Conservation (phyloP, 2,329 filamentous ascomycete species). For the Aureobasidium sp. region DNA sequence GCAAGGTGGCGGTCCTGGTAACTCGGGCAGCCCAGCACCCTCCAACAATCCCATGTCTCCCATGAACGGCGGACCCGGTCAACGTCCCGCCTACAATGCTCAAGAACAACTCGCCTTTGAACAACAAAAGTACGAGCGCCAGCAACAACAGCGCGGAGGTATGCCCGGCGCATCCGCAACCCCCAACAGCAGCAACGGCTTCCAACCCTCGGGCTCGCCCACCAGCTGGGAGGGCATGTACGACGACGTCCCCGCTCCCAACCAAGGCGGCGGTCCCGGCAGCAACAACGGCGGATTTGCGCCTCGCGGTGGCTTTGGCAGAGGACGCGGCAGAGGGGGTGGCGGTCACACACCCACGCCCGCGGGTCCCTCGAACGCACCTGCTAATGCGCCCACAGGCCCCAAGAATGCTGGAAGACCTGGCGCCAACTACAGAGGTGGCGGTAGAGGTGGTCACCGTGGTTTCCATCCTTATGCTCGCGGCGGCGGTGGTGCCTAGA, state of each 20-base stretch:
- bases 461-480: constrained; percentile 72
- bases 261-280: constrained; percentile 35
- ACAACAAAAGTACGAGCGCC: constrained; percentile 71
- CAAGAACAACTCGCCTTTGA: constrained; percentile 70
- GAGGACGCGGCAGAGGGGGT: constrained; percentile 35
- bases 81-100: constrained; percentile 53
- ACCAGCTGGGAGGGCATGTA: constrained; percentile 98
- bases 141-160: constrained; percentile 45
- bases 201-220: constrained; percentile 54
- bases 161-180: constrained; percentile 30
- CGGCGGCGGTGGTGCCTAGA: constrained; percentile 17
- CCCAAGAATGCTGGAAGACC: constrained; percentile 92
- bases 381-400: constrained; percentile 82
- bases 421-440: constrained; percentile 88
- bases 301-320: constrained; percentile 33
- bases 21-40: constrained; percentile 20
- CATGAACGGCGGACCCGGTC: constrained; percentile 21
- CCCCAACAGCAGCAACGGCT: constrained; percentile 29
- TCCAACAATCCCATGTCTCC: constrained; percentile 18
- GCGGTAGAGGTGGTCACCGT: constrained; percentile 65
- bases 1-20: constrained; percentile 26
- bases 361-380: constrained; percentile 45
- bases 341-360: constrained; percentile 20
- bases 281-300: constrained; percentile 29
- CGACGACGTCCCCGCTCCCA: constrained; percentile 82